These are phyloP conservation scores for Peronospora destructor DNA, from an alignment of 352 stramenopile genomes.

Conservation along the genomic window DNA sequence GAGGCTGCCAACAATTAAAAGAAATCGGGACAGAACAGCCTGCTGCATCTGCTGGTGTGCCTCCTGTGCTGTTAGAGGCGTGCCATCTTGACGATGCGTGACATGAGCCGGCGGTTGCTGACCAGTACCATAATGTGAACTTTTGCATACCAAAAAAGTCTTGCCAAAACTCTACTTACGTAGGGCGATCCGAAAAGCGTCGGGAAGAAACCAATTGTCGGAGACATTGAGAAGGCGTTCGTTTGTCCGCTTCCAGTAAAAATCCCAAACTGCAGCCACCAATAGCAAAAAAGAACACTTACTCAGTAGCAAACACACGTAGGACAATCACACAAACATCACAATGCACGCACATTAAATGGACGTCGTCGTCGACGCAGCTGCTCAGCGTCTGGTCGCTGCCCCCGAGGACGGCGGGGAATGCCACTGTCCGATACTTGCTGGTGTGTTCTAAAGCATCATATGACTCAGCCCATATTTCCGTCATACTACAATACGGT, in stretches of 20 bases:
- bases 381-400: constrained; percentile 54
- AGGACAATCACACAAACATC: not conserved
- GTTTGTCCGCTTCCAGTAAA: constrained; percentile 33
- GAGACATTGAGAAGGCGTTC: constrained; percentile 44
- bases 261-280: constrained; percentile 26
- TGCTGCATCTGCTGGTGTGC: constrained; percentile 61
- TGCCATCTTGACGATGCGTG: constrained; percentile 39
- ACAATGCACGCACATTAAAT: constrained; percentile 32
- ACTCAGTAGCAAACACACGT: not conserved
- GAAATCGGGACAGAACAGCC: constrained; percentile 60
- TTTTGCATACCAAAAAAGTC: too few species aligned
- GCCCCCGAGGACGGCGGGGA: constrained; percentile 49
- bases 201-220: constrained; percentile 79
- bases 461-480: not conserved
- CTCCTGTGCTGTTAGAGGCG: constrained; percentile 44
- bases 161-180: constrained; percentile 4
- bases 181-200: constrained; percentile 69
- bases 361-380: constrained; percentile 44
- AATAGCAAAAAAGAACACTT: not conserved
- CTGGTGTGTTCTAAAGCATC: constrained; percentile 22
- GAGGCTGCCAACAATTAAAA: constrained; percentile 63
- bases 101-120: constrained; percentile 35
- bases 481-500: not conserved
- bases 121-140: not conserved
- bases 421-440: constrained; percentile 35